Evolutionary conservation across 2,329 filamentous ascomycete species (phyloP).

Genomic region (Colletotrichum viniferum): DNA sequence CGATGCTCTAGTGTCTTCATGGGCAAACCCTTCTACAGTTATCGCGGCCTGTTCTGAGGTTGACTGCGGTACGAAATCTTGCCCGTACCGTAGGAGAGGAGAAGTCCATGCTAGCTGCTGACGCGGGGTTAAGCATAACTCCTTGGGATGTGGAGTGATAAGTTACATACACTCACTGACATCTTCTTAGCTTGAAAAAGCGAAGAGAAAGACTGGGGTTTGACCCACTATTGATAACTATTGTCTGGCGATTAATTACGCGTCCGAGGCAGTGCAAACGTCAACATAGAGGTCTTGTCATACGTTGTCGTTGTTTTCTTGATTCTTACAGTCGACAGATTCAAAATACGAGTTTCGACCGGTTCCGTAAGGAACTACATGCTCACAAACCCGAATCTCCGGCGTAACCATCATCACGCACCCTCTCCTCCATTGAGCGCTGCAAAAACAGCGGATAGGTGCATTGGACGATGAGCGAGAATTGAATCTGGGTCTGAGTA

Average conservation of each 20-base stretch:
- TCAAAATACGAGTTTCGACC: no score
- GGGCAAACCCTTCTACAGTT: not conserved
- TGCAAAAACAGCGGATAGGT: no score
- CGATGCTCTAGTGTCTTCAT: not conserved
- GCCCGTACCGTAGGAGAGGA: not conserved
- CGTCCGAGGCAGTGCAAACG: not conserved
- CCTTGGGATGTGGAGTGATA: not conserved
- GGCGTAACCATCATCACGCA: no score
- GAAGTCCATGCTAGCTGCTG: not conserved
- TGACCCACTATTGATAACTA: not conserved
- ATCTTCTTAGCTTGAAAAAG: not conserved
- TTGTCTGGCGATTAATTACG: not conserved
- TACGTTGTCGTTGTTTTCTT: not conserved
- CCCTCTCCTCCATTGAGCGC: no score
- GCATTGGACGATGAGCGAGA: no score
- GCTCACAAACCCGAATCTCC: no score
- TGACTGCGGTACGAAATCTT: no score
- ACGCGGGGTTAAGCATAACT: not conserved
- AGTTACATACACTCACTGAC: not conserved
- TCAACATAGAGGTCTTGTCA: not conserved
- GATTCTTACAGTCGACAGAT: no score
- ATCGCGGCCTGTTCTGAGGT: not conserved
- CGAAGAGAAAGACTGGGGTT: not conserved
- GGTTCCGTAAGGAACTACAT: no score
- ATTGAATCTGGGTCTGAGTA: no score